Evolutionary conservation across 768 basidiomycete species (phyloP).

Genomic region (Boletus huronensis): DNA sequence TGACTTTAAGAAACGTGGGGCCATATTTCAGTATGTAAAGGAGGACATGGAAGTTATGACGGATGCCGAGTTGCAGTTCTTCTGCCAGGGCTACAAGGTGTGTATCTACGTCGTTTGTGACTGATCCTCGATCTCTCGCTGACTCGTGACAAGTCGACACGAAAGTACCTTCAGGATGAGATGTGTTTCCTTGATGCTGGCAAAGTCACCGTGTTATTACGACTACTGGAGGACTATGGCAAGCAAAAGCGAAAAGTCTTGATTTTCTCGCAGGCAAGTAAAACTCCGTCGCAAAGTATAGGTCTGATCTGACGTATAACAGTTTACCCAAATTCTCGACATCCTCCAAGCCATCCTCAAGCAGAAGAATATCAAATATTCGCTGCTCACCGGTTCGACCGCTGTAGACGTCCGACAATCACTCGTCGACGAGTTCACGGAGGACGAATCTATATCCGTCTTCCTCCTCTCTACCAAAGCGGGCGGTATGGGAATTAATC

Average conservation of each 20-base stretch:
- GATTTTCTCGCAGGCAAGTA: constrained; percentile 87
- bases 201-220: constrained; percentile 73
- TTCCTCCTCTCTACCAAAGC: constrained; percentile 93
- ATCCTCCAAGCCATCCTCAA: constrained; percentile 84
- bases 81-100: constrained; percentile 85
- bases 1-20: constrained; percentile 82
- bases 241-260: constrained; percentile 75
- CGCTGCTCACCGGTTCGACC: constrained; percentile 88
- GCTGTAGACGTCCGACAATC: constrained; percentile 91
- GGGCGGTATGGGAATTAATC: constrained; percentile 94
- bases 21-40: constrained; percentile 79
- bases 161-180: constrained; percentile 70
- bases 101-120: background rate
- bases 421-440: constrained; percentile 92
- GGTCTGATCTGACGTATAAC: background rate
- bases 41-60: constrained; percentile 99
- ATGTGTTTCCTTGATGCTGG: constrained; percentile 83
- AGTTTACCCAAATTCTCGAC: constrained; percentile 97
- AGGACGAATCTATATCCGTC: constrained; percentile 76
- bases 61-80: constrained; percentile 89
- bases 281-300: background rate
- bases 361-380: constrained; percentile 66
- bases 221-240: constrained; percentile 65
- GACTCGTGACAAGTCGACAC: constrained; percentile 50
- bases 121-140: background rate